Percentiles rank a stretch among this genome's conserved stretches.
These are phyloP conservation scores for Microbotryum scabiosae DNA, from an alignment of 1,284 basidiomycete genomes.

Conservation along the genomic window DNA sequence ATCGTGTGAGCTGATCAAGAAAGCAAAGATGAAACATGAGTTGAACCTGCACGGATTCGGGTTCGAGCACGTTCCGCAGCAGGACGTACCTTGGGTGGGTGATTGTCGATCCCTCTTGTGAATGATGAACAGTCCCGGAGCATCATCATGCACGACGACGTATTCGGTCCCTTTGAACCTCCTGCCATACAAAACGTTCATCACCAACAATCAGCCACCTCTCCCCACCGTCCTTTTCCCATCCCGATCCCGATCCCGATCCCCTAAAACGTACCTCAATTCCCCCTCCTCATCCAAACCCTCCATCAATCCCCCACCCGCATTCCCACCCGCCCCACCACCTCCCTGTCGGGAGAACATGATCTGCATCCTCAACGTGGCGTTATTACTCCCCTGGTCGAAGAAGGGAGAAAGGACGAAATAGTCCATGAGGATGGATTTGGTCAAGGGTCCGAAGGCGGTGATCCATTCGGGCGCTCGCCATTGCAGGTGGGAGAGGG, in stretches of 20 bases:
- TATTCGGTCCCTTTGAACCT: slow-evolving; percentile 76
- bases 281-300: slow-evolving; percentile 66
- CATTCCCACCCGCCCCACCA: slow-evolving; percentile 42
- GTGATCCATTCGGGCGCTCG: slow-evolving; percentile 32
- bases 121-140: slow-evolving; percentile 71
- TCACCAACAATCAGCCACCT: too few relatives aligned
- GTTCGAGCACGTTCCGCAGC: too few relatives aligned
- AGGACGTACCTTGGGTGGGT: slow-evolving; percentile 60
- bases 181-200: too few relatives aligned
- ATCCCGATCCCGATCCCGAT: too few relatives aligned
- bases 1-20: slow-evolving; percentile 54
- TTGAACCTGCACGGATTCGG: neutral
- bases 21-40: slow-evolving; percentile 13
- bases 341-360: slow-evolving; percentile 15
- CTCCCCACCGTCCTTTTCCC: too few relatives aligned
- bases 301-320: slow-evolving; percentile 52
- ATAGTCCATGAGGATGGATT: slow-evolving; percentile 70
- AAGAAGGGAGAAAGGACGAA: slow-evolving; percentile 79
- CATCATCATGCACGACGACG: slow-evolving; percentile 62
- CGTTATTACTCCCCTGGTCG: slow-evolving; percentile 80
- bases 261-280: too few relatives aligned
- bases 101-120: slow-evolving; percentile 73
- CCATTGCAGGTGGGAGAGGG: slow-evolving; percentile 32
- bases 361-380: slow-evolving; percentile 75
- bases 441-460: slow-evolving; percentile 24